Evolutionary conservation across 352 stramenopile genomes (phyloP).

Genomic region (Phytopythium kandeliae): DNA sequence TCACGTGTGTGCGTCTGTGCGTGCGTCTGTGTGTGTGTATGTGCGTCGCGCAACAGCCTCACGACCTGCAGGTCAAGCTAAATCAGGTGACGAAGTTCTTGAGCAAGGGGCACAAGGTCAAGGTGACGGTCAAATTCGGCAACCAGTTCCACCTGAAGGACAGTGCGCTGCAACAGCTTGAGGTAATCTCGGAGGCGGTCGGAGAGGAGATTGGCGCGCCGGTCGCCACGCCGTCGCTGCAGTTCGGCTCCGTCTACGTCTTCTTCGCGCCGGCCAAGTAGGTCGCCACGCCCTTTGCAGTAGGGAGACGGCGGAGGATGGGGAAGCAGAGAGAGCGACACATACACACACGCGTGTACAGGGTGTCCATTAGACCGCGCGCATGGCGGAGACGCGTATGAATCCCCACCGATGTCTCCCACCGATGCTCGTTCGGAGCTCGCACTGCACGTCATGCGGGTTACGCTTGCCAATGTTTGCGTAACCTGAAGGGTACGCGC

Average conservation of each 20-base stretch:
- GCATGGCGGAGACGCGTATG: too few relatives aligned
- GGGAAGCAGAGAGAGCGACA: too few relatives aligned
- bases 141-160: constrained; percentile 54
- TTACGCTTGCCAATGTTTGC: too few relatives aligned
- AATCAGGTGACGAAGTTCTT: constrained; percentile 64
- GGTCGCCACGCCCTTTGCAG: neutral
- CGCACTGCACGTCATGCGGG: too few relatives aligned
- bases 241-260: constrained; percentile 57
- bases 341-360: too few relatives aligned
- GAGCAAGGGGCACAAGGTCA: constrained; percentile 74
- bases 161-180: constrained; percentile 37
- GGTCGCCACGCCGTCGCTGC: constrained; percentile 26
- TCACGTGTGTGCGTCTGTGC: neutral
- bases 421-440: too few relatives aligned
- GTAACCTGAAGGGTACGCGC: too few relatives aligned
- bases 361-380: neutral
- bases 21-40: neutral
- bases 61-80: constrained; percentile 72
- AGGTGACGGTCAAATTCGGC: constrained; percentile 64
- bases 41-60: constrained; percentile 15
- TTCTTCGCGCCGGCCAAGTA: constrained; percentile 37
- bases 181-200: constrained; percentile 37
- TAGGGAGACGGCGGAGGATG: neutral
- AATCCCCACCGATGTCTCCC: too few relatives aligned
- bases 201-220: constrained; percentile 25